Conservation (phyloP, 345 rosid genomes). For the Lepidium africanum region DNA sequence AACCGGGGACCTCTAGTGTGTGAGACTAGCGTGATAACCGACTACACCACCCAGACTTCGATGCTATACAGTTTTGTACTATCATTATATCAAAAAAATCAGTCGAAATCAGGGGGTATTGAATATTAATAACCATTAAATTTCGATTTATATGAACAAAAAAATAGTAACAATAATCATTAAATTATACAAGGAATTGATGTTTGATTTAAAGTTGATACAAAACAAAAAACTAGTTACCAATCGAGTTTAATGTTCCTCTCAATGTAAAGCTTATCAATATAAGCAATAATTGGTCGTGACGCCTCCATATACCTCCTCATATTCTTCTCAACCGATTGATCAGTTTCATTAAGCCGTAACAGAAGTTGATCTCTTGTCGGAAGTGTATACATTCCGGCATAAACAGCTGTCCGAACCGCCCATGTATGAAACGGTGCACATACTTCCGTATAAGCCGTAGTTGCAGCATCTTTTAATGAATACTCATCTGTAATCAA, state of each 20-base stretch:
- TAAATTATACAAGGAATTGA: conserved; percentile 1
- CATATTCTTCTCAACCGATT: conserved; percentile 77
- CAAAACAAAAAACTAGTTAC: conserved; percentile 26
- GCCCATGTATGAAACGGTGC: conserved; percentile 92
- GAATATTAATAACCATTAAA: too few relatives aligned
- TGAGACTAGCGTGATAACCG: conserved; percentile 82
- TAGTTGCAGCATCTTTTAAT: conserved; percentile 73
- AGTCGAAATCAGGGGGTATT: too few relatives aligned
- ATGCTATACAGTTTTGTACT: not conserved
- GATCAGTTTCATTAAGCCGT: conserved; percentile 73
- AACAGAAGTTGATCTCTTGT: conserved; percentile 62
- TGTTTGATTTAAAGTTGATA: not conserved
- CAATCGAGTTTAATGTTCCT: conserved; percentile 74
- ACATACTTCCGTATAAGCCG: conserved; percentile 79
- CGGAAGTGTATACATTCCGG: conserved; percentile 94
- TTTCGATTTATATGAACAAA: not conserved
- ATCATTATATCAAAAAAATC: too few relatives aligned
- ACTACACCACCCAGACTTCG: conserved; percentile 30
- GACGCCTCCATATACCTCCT: conserved; percentile 59
- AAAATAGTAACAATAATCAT: not conserved
- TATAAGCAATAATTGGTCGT: conserved; percentile 53
- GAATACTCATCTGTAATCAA: conserved; percentile 49
- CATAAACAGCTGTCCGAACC: conserved; percentile 77
- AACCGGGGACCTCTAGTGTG: conserved; percentile 82
- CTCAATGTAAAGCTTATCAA: conserved; percentile 61